These are phyloP conservation scores for Ceratocystis diversiconidia DNA, from an alignment of 2,329 filamentous ascomycete genomes.

Conservation along the genomic window DNA sequence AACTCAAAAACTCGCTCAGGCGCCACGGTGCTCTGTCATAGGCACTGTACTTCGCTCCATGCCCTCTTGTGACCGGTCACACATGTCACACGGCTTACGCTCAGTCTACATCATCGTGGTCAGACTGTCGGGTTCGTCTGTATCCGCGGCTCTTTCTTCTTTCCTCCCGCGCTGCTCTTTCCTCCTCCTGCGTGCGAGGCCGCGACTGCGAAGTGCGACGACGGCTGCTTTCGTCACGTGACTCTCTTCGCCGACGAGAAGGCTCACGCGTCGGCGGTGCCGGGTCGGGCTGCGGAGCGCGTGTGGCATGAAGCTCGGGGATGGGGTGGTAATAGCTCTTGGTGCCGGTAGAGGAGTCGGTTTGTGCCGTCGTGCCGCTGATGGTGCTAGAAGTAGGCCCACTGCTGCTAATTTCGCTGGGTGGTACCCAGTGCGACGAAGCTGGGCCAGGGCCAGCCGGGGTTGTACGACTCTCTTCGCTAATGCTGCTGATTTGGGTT, in stretches of 20 bases:
- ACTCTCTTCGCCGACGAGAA: conserved; percentile 11
- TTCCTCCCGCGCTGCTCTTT: conserved; percentile 26
- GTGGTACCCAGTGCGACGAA: conserved; percentile 8
- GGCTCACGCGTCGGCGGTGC: conserved; percentile 15
- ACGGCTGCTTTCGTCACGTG: background rate
- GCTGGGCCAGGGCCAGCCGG: background rate
- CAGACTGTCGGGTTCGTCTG: conserved; percentile 12
- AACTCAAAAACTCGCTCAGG: too few relatives aligned
- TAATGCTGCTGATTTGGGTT: conserved; percentile 20
- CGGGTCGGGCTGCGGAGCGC: background rate
- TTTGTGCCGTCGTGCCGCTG: conserved; percentile 19
- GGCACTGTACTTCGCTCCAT: too few relatives aligned
- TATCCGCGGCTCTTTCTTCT: conserved; percentile 23
- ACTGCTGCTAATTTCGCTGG: conserved; percentile 7
- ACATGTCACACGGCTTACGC: background rate
- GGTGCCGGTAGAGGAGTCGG: conserved; percentile 37
- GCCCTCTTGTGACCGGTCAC: too few relatives aligned
- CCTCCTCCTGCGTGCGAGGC: conserved; percentile 22
- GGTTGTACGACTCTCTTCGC: background rate
- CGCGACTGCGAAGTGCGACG: conserved; percentile 14
- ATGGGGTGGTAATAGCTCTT: conserved; percentile 44
- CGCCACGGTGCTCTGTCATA: too few relatives aligned
- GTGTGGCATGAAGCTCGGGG: conserved; percentile 32
- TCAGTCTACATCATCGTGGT: conserved; percentile 12
- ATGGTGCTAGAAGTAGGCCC: conserved; percentile 11